Percentiles rank a stretch among this genome's conserved stretches.
These are phyloP conservation scores for Acanthamoeba quina DNA, from an alignment of 208 protist genomes.

Conservation along the genomic window DNA sequence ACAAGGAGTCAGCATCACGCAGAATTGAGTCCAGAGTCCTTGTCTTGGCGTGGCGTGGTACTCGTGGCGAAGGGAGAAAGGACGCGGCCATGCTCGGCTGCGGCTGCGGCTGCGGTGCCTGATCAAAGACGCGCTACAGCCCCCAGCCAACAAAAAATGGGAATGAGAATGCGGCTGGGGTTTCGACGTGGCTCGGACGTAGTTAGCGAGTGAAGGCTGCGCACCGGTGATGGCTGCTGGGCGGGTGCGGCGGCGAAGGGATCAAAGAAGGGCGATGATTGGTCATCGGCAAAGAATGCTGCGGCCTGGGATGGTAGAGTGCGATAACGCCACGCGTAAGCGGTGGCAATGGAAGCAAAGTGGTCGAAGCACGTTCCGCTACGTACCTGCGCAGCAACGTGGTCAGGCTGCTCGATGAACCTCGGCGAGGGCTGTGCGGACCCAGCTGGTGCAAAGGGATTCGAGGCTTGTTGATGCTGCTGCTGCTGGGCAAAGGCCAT, in stretches of 20 bases:
- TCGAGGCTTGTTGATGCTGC: background rate
- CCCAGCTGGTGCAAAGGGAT: background rate
- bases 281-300: constrained; percentile 6
- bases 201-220: background rate
- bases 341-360: background rate
- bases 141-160: background rate
- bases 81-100: background rate
- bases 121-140: background rate
- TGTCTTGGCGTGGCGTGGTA: background rate
- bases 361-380: no score
- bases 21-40: no score
- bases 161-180: background rate
- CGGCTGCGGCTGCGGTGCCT: background rate
- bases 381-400: background rate
- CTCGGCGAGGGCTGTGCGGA: background rate
- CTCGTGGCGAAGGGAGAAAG: background rate
- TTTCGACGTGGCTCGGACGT: no score
- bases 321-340: background rate
- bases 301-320: background rate
- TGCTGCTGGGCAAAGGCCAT: background rate
- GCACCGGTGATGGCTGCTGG: background rate
- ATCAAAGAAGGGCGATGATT: constrained; percentile 17
- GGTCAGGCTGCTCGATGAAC: background rate
- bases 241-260: background rate
- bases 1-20: no score